Evolutionary conservation across 1,139 yeast genomes (phyloP), one percentile per base, ranked within the genome.

Genomic region (Meyerozyma sp.): DNA sequence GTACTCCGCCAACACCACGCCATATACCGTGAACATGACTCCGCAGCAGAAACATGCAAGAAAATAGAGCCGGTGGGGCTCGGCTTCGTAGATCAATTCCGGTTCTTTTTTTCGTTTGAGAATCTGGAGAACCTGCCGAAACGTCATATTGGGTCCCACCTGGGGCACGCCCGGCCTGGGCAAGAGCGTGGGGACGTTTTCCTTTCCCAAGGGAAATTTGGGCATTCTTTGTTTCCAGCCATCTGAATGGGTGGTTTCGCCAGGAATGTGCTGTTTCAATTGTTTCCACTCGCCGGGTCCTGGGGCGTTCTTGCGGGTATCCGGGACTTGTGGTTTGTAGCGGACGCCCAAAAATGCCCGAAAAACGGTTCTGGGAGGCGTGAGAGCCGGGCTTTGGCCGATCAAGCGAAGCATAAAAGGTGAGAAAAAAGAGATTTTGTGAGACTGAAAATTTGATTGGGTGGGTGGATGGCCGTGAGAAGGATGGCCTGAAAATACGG

Each of bases 51-150:
- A 79, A 58, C 88, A 79, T 32, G 81, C 76, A 21, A 85, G 66
- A 58, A 87, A 86, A 59, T 86, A 88, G 26, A 86, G 68, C 46
- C 86, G 70, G 58, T 88, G 95, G 0, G 94, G 87, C 62, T 88
- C 95, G 28, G 90, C 81, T 67, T 85, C 91, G 62, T 88, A 88
- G 41, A 88, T 73, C 46, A 88, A 69, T 58, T 86, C 95, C 1
- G 94, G 94, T 42, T 75, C 73, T 8, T 64, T 66, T 52, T 81
- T 79, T 40, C 68, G 65, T 47, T 77, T 70, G 46, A 88, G 65
- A n/a, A 79, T 74, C 46, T 75, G 75, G 52, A 84, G 68, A 62
- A 87, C 82, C 57, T 83, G 84, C 20, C 80, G 68, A 53, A 87
- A 79, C 5, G 82, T 70, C 55, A 78, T 65, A 41, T 73, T 71